A percentile compares a stretch with the other conserved stretches of the same genome.
Conservation (phyloP, 352 stramenopile genomes). For the Phytophthora macrochlamydospora region DNA sequence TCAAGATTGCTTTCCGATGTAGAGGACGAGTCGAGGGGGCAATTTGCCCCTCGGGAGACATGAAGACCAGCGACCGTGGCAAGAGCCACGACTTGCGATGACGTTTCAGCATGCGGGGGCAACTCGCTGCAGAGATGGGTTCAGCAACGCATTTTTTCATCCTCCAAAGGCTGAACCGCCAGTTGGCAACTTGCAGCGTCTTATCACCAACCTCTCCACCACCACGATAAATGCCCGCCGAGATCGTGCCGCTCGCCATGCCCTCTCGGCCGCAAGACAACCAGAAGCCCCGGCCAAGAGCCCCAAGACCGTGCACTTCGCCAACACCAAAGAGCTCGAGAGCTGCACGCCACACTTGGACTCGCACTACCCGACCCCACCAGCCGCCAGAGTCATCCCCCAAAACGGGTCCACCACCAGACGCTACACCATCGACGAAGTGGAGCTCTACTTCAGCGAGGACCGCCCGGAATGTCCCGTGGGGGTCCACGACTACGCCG, state of each 20-base stretch:
- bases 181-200: background rate
- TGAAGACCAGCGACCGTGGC: background rate
- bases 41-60: background rate
- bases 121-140: background rate
- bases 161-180: background rate
- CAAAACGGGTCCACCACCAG: conserved; percentile 52
- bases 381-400: conserved; percentile 34
- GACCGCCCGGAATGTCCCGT: conserved; percentile 43
- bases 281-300: conserved; percentile 19
- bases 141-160: background rate
- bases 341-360: conserved; percentile 27
- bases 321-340: conserved; percentile 44
- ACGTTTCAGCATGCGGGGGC: background rate
- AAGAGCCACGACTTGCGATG: background rate
- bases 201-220: no score
- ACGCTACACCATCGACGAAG: conserved; percentile 64
- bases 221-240: background rate
- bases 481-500: conserved; percentile 41
- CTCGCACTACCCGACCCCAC: conserved; percentile 58
- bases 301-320: conserved; percentile 57
- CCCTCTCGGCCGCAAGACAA: background rate
- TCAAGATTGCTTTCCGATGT: no score
- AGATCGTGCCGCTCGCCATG: conserved; percentile 11
- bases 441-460: conserved; percentile 71
- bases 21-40: background rate